Conservation (phyloP, 78 protist species). For the Dictyostelium discoideum region DNA sequence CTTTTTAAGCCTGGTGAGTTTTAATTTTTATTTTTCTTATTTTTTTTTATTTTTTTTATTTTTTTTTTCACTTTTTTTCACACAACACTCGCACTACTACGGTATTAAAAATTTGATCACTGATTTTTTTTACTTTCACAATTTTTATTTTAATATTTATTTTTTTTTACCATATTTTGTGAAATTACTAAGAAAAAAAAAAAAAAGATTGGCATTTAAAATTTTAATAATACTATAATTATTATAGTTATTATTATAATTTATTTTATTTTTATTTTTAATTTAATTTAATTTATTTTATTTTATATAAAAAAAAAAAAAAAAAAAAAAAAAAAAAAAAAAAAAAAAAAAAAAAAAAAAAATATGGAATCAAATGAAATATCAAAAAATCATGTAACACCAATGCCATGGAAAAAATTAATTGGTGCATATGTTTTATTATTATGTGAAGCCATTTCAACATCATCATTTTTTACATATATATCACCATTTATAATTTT, state of each 20-base stretch:
- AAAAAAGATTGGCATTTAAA: neutral
- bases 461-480: constrained; percentile 49
- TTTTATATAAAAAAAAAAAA: neutral
- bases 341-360: neutral
- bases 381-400: neutral
- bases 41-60: too few species aligned
- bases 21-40: too few species aligned
- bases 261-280: neutral
- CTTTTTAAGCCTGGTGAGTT: too few species aligned
- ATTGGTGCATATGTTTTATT: constrained; percentile 33
- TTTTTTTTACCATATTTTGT: neutral
- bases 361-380: constrained; percentile 3
- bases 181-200: too few species aligned
- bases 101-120: too few species aligned
- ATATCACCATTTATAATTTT: constrained; percentile 33
- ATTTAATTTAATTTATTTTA: neutral
- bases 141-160: too few species aligned
- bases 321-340: neutral
- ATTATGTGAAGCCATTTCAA: constrained; percentile 50
- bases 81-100: too few species aligned
- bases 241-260: neutral
- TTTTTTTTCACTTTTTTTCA: too few species aligned
- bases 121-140: too few species aligned
- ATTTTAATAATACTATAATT: neutral
- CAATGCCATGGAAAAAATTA: constrained; percentile 28